phyloP scores from a whole-genome alignment of 2,329 filamentous ascomycete species.

The Botrytis porri region DNA sequence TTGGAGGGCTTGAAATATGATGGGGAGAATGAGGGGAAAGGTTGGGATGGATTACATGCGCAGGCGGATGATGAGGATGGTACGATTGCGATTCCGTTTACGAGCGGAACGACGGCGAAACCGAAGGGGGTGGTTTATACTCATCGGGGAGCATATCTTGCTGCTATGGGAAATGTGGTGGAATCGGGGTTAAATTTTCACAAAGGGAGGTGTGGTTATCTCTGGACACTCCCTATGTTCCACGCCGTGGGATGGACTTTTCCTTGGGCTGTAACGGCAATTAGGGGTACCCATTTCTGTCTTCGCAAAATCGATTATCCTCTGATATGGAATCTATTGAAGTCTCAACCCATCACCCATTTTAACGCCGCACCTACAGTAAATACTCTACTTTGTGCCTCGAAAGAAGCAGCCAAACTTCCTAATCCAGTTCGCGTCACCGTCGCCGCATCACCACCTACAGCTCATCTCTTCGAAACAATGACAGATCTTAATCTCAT shows the following conservation, averaged over 20 bases:
- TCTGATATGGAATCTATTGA: constrained; percentile 84
- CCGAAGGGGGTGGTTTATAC: constrained; percentile 95
- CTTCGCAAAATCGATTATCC: constrained; percentile 93
- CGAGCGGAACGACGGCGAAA: constrained; percentile 83
- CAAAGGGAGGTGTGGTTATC: constrained; percentile 69
- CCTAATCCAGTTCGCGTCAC: constrained; percentile 75
- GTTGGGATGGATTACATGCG: constrained; percentile 74
- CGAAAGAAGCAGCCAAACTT: constrained; percentile 69
- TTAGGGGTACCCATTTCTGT: constrained; percentile 92
- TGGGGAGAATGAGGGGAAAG: constrained; percentile 57
- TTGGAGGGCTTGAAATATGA: constrained; percentile 77
- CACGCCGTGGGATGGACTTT: constrained; percentile 66
- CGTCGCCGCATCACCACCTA: constrained; percentile 88
- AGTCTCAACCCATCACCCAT: constrained; percentile 84
- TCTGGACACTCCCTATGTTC: constrained; percentile 91
- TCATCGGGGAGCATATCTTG: constrained; percentile 83
- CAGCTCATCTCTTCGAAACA: constrained; percentile 84
- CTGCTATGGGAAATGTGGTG: constrained; percentile 78
- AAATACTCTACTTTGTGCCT: constrained; percentile 85
- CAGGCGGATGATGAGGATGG: constrained; percentile 74
- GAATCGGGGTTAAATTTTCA: constrained; percentile 80
- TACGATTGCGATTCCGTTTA: constrained; percentile 86
- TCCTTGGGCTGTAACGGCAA: constrained; percentile 89
- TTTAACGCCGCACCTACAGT: constrained; percentile 96
- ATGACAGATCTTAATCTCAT: constrained; percentile 80